A percentile compares a stretch with the other conserved stretches of the same genome.
Conservation (phyloP, 2,329 filamentous ascomycete species). For the Ophioceras dolichostomum region DNA sequence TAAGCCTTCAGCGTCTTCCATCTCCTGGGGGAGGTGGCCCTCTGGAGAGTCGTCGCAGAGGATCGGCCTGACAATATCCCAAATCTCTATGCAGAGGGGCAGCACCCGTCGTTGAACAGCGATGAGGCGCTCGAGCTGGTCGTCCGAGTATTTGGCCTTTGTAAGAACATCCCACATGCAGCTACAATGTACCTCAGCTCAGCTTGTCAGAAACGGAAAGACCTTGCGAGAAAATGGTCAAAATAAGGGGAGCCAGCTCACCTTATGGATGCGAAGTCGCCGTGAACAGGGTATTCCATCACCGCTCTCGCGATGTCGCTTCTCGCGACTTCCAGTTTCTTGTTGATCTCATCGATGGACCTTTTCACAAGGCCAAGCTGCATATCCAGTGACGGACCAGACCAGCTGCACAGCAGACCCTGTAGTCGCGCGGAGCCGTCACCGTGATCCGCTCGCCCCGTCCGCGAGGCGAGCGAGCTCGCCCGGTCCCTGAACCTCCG, state of each 20-base stretch:
- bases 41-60: slow-evolving; percentile 93
- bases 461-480: slow-evolving; percentile 48
- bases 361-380: slow-evolving; percentile 39
- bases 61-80: slow-evolving; percentile 62
- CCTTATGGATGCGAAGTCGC: slow-evolving; percentile 55
- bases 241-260: slow-evolving; percentile 20
- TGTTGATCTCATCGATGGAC: slow-evolving; percentile 50
- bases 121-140: slow-evolving; percentile 21
- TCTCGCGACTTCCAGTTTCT: slow-evolving; percentile 51
- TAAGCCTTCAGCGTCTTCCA: slow-evolving; percentile 58
- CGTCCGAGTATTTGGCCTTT: slow-evolving; percentile 23
- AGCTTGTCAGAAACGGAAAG: too few relatives aligned
- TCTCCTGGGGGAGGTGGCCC: slow-evolving; percentile 66
- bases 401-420: slow-evolving; percentile 53
- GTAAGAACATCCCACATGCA: slow-evolving; percentile 41
- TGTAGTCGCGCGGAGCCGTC: slow-evolving; percentile 77
- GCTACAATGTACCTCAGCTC: too few relatives aligned
- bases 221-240: not conserved
- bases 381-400: slow-evolving; percentile 25
- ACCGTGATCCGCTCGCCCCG: slow-evolving; percentile 80
- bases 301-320: slow-evolving; percentile 55
- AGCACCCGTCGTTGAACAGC: slow-evolving; percentile 44
- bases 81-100: slow-evolving; percentile 53
- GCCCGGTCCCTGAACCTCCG: slow-evolving; percentile 36
- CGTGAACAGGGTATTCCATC: slow-evolving; percentile 54